Base-by-base conservation (phyloP, 495 filamentous ascomycete species). In the Filosporella fistucella region DNA sequence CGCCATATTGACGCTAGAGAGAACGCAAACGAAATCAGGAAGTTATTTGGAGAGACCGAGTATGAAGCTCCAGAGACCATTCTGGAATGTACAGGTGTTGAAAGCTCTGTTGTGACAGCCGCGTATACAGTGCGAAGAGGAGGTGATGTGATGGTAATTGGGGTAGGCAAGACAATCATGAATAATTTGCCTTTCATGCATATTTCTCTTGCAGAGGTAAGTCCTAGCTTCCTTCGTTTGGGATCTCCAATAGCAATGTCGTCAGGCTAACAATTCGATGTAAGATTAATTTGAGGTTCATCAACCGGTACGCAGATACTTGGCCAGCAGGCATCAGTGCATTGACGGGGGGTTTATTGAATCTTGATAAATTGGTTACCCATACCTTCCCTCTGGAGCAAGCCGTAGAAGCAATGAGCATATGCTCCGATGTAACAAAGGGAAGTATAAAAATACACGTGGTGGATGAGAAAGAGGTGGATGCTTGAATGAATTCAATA, bases 101-200 rank as follows among this genome's bases (percentile, higher is more conserved):
- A 84, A 51, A 78, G 67, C 52, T 78, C 75, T 53, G 65, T 85
- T 11, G 65, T 67, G 43, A 80, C 76, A 1, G 79, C 78, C 2
- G 68, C 68, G 4, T 80, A 70, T 56, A 66, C 69, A n/a, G 75
- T 66, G n/a, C 67, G 76, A 22, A 63, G 75, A 43, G 79, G 79
- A 14, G 81, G 81, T 2, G 69, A 68, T 0, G 66, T 84, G 20
- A 76, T 82, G 65, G 78, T 82, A 1, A 78, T 84, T 52, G 81
- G 81, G 0, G 79, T 84, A 2, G 80, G 81, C 4, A 77, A 70
- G 42, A 58, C 68, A 14, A 67, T 76, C 14, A 77, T 84, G 71
- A 77, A 82, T 54, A 80, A 81, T 32, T 49, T 84, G 12, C 81
- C 80, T 0, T 85, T 84, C 54, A 84, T 84, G 81, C 78, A 82